A percentile compares a stretch with the other conserved stretches of the same genome.
Conservation (phyloP, 805 yeast species). For the Saccharomyces eubayanus region DNA sequence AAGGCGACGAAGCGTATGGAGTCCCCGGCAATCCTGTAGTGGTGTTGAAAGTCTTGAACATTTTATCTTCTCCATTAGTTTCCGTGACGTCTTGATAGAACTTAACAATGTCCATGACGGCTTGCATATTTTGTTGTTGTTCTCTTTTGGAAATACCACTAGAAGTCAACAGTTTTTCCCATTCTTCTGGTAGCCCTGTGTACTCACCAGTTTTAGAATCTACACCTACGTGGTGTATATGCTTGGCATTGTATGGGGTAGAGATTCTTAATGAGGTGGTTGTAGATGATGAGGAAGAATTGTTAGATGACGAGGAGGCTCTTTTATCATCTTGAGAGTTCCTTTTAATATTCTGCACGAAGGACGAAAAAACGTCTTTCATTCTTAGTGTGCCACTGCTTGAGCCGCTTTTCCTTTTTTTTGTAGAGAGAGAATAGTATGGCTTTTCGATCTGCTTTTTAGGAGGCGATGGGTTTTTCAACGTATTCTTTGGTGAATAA, state of each 20-base stretch:
- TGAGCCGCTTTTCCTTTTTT: conserved; percentile 30
- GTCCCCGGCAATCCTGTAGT: conserved; percentile 1
- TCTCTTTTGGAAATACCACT: conserved; percentile 85
- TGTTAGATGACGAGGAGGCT: conserved; percentile 10
- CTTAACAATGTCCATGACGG: conserved; percentile 84
- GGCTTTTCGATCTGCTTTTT: not conserved
- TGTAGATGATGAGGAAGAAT: conserved; percentile 7
- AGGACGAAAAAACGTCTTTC: conserved; percentile 49
- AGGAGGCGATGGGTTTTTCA: not conserved
- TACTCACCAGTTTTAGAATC: conserved; percentile 78
- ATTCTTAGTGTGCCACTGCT: conserved; percentile 38
- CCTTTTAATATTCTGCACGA: conserved; percentile 29
- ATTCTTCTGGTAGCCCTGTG: conserved; percentile 86
- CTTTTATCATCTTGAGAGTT: conserved; percentile 11
- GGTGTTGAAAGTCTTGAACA: conserved; percentile 33
- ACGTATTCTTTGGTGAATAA: not conserved
- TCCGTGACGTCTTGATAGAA: conserved; percentile 61
- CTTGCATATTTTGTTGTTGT: conserved; percentile 86
- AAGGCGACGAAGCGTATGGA: not conserved
- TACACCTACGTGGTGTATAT: conserved; percentile 88
- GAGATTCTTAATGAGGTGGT: conserved; percentile 47
- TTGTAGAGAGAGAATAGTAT: not conserved
- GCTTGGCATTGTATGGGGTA: conserved; percentile 86
- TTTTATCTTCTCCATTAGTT: conserved; percentile 34
- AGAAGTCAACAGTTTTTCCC: conserved; percentile 77